Evolutionary conservation across 2,329 filamentous ascomycete genomes (phyloP).

Genomic region (Lasiodiplodia theobromae): DNA sequence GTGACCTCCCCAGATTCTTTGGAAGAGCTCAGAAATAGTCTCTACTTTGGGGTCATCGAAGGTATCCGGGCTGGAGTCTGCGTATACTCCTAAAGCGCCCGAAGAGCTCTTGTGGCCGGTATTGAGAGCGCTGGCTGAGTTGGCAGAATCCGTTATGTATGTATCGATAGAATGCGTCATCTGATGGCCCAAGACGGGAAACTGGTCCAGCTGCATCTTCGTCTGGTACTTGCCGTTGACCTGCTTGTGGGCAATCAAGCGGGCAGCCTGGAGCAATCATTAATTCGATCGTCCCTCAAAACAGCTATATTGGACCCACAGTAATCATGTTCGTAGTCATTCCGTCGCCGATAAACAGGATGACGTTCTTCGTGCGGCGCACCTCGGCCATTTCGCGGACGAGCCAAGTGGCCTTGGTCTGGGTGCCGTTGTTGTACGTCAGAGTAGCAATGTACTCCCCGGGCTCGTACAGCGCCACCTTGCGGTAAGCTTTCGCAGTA

Average conservation of each 20-base stretch:
- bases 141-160: constrained; percentile 87
- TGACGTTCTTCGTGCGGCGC: constrained; percentile 83
- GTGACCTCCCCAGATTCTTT: constrained; percentile 69
- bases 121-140: constrained; percentile 82
- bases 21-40: constrained; percentile 48
- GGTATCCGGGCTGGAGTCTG: constrained; percentile 73
- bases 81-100: constrained; percentile 83
- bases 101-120: constrained; percentile 84
- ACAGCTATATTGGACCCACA: constrained; percentile 30
- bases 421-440: constrained; percentile 75
- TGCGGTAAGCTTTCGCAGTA: constrained; percentile 78
- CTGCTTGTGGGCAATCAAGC: constrained; percentile 80
- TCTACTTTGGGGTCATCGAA: constrained; percentile 90
- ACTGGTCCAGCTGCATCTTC: constrained; percentile 78
- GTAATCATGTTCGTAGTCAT: constrained; percentile 79
- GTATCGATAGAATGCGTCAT: constrained; percentile 87
- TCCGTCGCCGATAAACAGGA: constrained; percentile 80
- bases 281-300: neutral
- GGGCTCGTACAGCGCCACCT: constrained; percentile 77
- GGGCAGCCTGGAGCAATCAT: constrained; percentile 62
- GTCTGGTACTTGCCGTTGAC: constrained; percentile 86
- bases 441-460: constrained; percentile 80
- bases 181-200: constrained; percentile 85
- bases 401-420: constrained; percentile 76
- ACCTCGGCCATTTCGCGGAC: constrained; percentile 74